These are phyloP conservation scores for Boletus sp. DNA, from an alignment of 768 basidiomycete species.

Conservation along the genomic window DNA sequence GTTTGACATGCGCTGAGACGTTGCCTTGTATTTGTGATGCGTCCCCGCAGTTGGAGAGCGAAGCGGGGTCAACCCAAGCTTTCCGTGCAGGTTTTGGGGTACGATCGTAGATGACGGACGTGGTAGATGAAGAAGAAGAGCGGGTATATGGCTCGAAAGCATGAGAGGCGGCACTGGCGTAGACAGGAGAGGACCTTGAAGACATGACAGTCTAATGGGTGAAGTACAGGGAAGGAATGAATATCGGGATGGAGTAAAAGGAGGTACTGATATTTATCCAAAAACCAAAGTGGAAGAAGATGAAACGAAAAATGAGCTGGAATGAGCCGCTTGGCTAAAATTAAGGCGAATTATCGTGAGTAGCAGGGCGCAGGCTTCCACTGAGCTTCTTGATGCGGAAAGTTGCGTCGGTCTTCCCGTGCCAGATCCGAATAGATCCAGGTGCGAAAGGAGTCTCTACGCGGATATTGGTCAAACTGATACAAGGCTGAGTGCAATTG, in stretches of 20 bases:
- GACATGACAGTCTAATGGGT: slow-evolving; percentile 19
- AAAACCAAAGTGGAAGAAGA: slow-evolving; percentile 8
- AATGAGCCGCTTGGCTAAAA: slow-evolving; percentile 27
- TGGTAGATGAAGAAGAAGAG: slow-evolving; percentile 17
- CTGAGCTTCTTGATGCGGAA: slow-evolving; percentile 27
- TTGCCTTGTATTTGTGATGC: slow-evolving; percentile 59
- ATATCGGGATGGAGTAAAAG: slow-evolving; percentile 1
- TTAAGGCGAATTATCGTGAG: slow-evolving; percentile 26
- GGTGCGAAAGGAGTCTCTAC: slow-evolving; percentile 10
- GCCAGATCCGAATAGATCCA: slow-evolving; percentile 21
- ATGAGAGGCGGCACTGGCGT: slow-evolving; percentile 27
- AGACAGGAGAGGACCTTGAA: slow-evolving; percentile 25
- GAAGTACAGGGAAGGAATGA: slow-evolving; percentile 1
- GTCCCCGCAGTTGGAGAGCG: slow-evolving; percentile 57
- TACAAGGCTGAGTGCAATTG: background rate
- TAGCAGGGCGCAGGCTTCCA: slow-evolving; percentile 19
- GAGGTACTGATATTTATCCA: slow-evolving; percentile 28
- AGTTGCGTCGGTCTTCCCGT: slow-evolving; percentile 9
- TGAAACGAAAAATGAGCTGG: slow-evolving; percentile 16
- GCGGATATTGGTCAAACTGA: slow-evolving; percentile 2
- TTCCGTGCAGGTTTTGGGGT: slow-evolving; percentile 27
- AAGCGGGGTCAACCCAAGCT: slow-evolving; percentile 64
- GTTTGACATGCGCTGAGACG: slow-evolving; percentile 59
- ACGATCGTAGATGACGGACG: slow-evolving; percentile 27
- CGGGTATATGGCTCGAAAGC: slow-evolving; percentile 26